These are phyloP conservation scores for Diaporthe humulicola DNA, from an alignment of 2,329 filamentous ascomycete genomes.

Conservation along the genomic window DNA sequence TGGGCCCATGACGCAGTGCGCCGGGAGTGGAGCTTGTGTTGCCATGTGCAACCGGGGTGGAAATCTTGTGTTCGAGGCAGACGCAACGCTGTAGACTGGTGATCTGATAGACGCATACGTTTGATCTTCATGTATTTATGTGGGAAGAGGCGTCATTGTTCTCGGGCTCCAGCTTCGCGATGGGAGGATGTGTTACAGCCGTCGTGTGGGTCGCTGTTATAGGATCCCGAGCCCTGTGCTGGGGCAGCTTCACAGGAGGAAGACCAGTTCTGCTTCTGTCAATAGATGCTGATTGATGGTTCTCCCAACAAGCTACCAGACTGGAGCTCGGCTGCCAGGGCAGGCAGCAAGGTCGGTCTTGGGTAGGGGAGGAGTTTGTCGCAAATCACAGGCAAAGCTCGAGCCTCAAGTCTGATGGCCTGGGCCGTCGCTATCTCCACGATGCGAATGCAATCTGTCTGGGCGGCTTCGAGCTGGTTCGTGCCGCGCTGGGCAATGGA, in stretches of 20 bases:
- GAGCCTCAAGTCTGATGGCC: too few relatives aligned
- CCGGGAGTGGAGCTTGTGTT: slow-evolving; percentile 7
- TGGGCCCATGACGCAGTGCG: neutral
- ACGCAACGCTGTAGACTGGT: neutral
- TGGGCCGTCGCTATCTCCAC: neutral
- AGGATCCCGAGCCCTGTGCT: neutral
- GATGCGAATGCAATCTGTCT: neutral
- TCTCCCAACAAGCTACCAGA: neutral
- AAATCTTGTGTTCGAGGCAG: neutral
- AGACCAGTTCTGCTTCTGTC: neutral
- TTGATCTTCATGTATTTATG: neutral
- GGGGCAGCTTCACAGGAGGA: neutral
- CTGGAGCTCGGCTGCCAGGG: neutral
- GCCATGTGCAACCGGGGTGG: neutral
- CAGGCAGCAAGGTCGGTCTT: neutral
- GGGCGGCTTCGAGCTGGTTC: slow-evolving; percentile 17
- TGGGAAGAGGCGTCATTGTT: neutral
- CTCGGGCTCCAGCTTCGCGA: neutral
- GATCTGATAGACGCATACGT: neutral
- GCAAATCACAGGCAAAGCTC: neutral
- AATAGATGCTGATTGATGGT: neutral
- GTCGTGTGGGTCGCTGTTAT: neutral
- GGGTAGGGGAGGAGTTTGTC: neutral
- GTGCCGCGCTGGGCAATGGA: neutral
- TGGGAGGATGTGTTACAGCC: neutral